Evolutionary conservation across 495 filamentous ascomycete species (phyloP).

Genomic region (Viridothelium virens): DNA sequence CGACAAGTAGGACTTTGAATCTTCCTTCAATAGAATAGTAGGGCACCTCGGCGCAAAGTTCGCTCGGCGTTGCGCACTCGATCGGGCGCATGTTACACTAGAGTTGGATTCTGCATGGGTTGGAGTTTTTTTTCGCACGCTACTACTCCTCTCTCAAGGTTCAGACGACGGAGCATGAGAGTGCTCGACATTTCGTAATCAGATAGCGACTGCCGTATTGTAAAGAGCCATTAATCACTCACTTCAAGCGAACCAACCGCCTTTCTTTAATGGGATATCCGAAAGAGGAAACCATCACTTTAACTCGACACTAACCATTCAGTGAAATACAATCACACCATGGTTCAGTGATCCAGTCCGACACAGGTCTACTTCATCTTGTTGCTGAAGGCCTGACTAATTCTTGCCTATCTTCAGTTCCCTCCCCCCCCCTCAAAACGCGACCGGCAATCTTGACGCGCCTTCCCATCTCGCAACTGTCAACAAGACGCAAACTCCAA

Average conservation of each 20-base stretch:
- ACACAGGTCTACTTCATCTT: background rate
- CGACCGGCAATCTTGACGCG: background rate
- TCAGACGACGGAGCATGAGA: background rate
- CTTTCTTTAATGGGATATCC: background rate
- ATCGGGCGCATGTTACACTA: background rate
- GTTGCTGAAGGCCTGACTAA: background rate
- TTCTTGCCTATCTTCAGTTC: background rate
- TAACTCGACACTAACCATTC: background rate
- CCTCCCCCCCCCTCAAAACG: too few species aligned
- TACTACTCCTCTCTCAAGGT: constrained; percentile 4
- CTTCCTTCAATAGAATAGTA: background rate
- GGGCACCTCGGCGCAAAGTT: background rate
- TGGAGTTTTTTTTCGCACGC: constrained; percentile 2
- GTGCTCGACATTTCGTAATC: background rate
- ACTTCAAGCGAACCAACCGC: background rate
- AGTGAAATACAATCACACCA: background rate
- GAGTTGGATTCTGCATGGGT: background rate
- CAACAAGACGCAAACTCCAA: too few species aligned
- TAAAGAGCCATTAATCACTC: background rate
- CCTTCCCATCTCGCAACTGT: background rate
- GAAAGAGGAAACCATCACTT: background rate
- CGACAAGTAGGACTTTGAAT: background rate
- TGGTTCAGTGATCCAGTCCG: background rate
- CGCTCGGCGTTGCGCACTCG: background rate
- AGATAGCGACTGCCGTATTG: background rate